Base-by-base conservation (phyloP, 495 filamentous ascomycete species). In the Neurospora sp. region DNA sequence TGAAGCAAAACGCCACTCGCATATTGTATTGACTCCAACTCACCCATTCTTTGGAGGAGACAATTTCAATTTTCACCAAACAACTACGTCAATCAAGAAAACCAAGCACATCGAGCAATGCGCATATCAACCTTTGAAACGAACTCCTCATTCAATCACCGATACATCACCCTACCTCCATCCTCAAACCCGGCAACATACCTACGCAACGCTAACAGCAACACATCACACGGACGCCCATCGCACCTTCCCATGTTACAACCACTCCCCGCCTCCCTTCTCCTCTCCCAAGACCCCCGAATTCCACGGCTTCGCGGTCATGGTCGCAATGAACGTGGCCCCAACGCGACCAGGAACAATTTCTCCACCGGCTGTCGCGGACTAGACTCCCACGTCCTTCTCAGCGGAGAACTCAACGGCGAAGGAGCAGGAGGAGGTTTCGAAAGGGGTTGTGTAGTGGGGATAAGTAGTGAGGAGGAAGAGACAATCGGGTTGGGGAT, bases 391-490 rank as follows among this genome's bases (percentile, higher is more conserved):
- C 44, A 80, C 23, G 77, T 86, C 12, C 76, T 88, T 18, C 73
- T 82, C 16, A 83, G 81, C 20, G 54, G 23, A 6, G 48, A 20
- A 31, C 31, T 31, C 31, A 31, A 31, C 3, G 31, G 31, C 31
- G 31, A 31, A 31, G 31, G 31, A 31, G 31, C 2, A 27, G 40
- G 12, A 16, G 40, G 46, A 59, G 23, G 48, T 27, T 59, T 59
- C 20, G 48, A 59, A 27, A 5, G 48, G 85, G 86, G 14, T 1
- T 73, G 77, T n/a, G 83, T 89, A 0, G 82, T 86, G 0, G 87
- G 86, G 0, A 71, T 88, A 42, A 89, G 86, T 40, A 73, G 80
- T 0, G 85, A 87, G 76, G 81, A 81, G 10, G 81, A 77, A 12
- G 82, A 80, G 18, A 59, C 83, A 14, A 83, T 81, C 5, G 54